Evolutionary conservation across 1,284 basidiomycete species (phyloP), one percentile per base, ranked within the genome.

Genomic region (Inonotus obliquus): DNA sequence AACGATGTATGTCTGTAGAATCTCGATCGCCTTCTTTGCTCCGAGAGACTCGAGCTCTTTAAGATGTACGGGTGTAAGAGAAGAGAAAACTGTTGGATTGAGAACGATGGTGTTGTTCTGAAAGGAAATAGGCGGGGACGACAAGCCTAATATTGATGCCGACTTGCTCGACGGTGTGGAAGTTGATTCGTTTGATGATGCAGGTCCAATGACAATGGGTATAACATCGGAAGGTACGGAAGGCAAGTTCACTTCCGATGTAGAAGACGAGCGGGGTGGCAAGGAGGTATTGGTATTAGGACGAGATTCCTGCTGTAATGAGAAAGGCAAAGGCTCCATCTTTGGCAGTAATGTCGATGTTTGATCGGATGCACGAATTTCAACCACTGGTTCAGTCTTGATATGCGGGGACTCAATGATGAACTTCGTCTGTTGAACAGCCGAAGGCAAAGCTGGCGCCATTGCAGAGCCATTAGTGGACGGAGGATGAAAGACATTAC

Each of bases 51-150:
- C 91, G 48, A 96, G 78, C 59, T 91, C 86, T 60, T 80, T 81
- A 54, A 96, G 74, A 72, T 91, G 88, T 62, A 87, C 86, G 37
- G 81, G 76, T 1, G 87, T 85, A 10, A 96, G 81, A 64, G 87
- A 87, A 5, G 87, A 83, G 71, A 96, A 96, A 45, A 96, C 89
- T 27, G 82, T 80, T 1, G 94, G 94, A 68, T 91, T 91, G 39
- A 96, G 82, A 66, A 93, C 85, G 29, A 96, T 83, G 55, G 84
- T 89, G 63, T 91, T 88, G 67, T 93, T 88, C 67, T 96, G 92
- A 27, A 96, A 77, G 29, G 93, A 85, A 76, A 96, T 94, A 25
- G 77, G 92, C 67, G 81, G 85, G 75, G 77, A 83, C 74, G 67
- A 77, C 76, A 74, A 76, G 73, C 69, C 62, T 23, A 60, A 45